Conservation (phyloP, 1,284 basidiomycete species). For the Ceratobasidium sp. region DNA sequence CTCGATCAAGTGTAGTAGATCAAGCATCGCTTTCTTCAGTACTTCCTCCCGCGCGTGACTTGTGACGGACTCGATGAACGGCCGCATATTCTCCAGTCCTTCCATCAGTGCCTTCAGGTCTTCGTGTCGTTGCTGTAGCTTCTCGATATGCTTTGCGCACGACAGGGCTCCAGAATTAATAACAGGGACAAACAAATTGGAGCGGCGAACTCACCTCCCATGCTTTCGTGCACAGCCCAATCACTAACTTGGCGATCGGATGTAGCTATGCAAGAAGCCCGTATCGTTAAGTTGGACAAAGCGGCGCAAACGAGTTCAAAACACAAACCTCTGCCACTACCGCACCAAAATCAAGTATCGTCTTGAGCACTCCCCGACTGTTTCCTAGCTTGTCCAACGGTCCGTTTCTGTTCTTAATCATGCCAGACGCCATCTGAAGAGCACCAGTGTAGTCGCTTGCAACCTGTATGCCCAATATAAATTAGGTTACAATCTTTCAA, state of each 20-base stretch:
- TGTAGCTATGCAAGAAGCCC: not conserved
- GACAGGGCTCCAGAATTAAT: no score
- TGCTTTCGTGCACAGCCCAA: not conserved
- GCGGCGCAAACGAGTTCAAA: no score
- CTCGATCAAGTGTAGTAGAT: conserved; percentile 19
- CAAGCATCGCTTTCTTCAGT: not conserved
- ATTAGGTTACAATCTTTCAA: no score
- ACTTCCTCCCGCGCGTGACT: not conserved
- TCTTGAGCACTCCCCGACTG: conserved; percentile 1
- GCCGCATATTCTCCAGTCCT: not conserved
- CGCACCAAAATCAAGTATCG: not conserved
- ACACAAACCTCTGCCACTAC: conserved; percentile 8
- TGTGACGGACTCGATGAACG: not conserved
- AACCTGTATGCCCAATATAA: no score
- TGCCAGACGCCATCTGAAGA: no score
- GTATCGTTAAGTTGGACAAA: not conserved
- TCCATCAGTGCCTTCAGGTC: not conserved
- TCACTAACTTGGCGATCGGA: not conserved
- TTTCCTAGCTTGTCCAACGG: conserved; percentile 1
- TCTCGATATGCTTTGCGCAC: not conserved
- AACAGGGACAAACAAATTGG: no score
- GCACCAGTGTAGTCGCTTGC: no score
- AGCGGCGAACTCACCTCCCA: no score
- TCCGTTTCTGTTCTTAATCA: not conserved
- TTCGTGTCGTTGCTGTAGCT: not conserved